phyloP scores from a whole-genome alignment of 2,329 filamentous ascomycete species.

The Cordyceps fumosorosea region DNA sequence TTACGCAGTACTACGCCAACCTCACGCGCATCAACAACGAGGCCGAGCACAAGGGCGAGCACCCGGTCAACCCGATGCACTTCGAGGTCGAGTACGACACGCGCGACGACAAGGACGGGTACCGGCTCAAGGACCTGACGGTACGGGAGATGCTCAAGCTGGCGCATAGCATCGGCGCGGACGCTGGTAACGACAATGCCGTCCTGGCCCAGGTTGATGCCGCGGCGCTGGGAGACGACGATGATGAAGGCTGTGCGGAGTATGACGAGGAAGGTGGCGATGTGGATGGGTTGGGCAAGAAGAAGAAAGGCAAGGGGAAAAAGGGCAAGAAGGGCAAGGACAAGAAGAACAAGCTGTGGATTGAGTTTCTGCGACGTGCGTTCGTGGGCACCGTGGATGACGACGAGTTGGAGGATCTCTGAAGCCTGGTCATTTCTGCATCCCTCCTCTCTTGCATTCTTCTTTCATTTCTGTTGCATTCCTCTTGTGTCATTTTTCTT shows the following conservation, averaged over 20 bases:
- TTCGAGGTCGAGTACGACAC: constrained; percentile 87
- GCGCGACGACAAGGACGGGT: constrained; percentile 60
- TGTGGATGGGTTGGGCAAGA: neutral
- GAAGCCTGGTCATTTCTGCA: neutral
- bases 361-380: constrained; percentile 68
- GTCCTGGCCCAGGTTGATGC: neutral
- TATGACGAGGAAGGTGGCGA: constrained; percentile 23
- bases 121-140: constrained; percentile 74
- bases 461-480: neutral
- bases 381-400: constrained; percentile 69
- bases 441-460: neutral
- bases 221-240: neutral
- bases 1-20: constrained; percentile 90
- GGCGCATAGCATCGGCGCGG: constrained; percentile 52
- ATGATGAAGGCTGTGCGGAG: neutral
- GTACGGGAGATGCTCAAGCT: constrained; percentile 74
- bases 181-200: neutral
- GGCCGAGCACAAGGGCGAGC: constrained; percentile 29
- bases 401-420: constrained; percentile 54
- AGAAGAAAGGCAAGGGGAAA: constrained; percentile 15
- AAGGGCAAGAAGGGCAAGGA: constrained; percentile 41
- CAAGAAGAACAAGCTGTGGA: constrained; percentile 64
- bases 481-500: neutral
- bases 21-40: constrained; percentile 80
- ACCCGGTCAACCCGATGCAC: constrained; percentile 56